Base-by-base conservation (phyloP, 805 yeast genomes). In the Starmerella potacharoeniae region DNA sequence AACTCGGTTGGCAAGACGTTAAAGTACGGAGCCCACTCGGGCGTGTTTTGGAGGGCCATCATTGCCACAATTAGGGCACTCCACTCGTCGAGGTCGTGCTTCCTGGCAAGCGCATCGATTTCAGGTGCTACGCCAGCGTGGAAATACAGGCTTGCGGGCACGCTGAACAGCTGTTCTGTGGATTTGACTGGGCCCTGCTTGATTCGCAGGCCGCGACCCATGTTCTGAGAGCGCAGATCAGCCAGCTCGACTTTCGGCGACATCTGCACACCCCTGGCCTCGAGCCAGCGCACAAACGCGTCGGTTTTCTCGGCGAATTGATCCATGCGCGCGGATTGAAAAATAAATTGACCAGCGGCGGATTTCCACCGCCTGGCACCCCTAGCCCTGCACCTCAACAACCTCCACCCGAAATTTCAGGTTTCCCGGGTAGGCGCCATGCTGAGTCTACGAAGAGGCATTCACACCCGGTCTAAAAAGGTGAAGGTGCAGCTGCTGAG, bases 141-240 rank as follows among this genome's bases (percentile, higher is more conserved):
- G 50, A 91, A 62, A 6, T 84, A 67, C 0, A 77, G 68, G 1
- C 66, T 63, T 53, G 86, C 71, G 0, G 96, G 91, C 33, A 93
- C 75, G 41, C 77, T 73, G 67, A 90, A 87, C 16, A 91, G 68
- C 0, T 72, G 72, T 55, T 87, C 95, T 53, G 77, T 89, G 16
- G 39, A 5, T 49, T 71, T 68, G 3, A 64, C 65, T 22, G 91
- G 84, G 59, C 80, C 81, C 40, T 77, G 77, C 0, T 60, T 55
- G 1, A 96, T 95, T 5, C 82, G 65, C 8, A 91, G 66, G 5
- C 90, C 95, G 35, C 97, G 73, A 9, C 97, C 97, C 67, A 86
- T 88, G 42, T 75, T 70, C 8, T 67, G 60, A 1, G 60, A 55
- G 45, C 95, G 71, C 40, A 79, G 72, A 68, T 91, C 96, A 2